Evolutionary conservation across 2,329 filamentous ascomycete species (phyloP).

Genomic region (Colletotrichum magnum): DNA sequence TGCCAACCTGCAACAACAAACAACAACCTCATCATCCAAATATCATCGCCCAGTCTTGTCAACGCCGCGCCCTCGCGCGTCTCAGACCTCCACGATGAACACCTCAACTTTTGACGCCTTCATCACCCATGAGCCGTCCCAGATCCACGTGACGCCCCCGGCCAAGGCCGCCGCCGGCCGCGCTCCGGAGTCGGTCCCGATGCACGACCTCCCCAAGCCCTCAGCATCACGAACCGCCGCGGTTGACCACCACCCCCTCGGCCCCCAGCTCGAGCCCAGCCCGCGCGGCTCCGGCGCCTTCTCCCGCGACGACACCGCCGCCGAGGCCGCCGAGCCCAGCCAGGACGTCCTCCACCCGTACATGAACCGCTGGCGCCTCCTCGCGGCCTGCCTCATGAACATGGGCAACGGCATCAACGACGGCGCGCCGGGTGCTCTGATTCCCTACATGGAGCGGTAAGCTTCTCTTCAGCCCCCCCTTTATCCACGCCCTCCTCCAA

Average conservation of each 20-base stretch:
- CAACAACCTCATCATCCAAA: not conserved
- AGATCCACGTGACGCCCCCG: constrained; percentile 5
- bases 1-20: too few species aligned
- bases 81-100: not conserved
- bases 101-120: constrained; percentile 13
- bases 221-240: not conserved
- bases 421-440: constrained; percentile 81
- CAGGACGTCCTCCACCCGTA: constrained; percentile 73
- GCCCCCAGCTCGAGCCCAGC: not conserved
- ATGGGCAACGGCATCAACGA: constrained; percentile 82
- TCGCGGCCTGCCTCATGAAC: constrained; percentile 75
- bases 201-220: not conserved
- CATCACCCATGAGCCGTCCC: constrained; percentile 15
- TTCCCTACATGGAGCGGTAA: constrained; percentile 82
- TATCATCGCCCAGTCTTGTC: too few species aligned
- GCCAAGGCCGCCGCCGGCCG: constrained; percentile 5
- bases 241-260: not conserved
- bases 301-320: constrained; percentile 6
- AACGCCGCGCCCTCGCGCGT: too few species aligned
- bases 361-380: constrained; percentile 80
- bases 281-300: not conserved
- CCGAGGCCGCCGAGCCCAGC: constrained; percentile 59
- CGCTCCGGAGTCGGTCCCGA: constrained; percentile 2
- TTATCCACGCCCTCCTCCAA: too few species aligned
- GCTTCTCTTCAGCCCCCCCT: constrained; percentile 26